Evolutionary conservation across 768 basidiomycete species (phyloP), one percentile per base, ranked within the genome.

Genomic region (Mycena filopes): DNA sequence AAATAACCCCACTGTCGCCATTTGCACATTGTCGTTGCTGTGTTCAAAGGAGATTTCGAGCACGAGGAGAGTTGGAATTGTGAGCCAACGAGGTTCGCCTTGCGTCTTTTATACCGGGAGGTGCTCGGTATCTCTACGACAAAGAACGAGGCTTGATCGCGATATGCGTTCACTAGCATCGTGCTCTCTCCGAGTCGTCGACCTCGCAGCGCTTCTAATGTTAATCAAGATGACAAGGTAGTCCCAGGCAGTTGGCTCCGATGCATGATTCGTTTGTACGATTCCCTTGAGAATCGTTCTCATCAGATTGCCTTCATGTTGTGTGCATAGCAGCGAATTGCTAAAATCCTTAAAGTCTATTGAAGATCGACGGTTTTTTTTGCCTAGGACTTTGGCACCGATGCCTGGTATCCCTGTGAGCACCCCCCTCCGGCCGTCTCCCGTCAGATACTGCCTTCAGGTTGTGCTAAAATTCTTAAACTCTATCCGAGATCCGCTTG

Each of bases 1-100:
- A 53, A 29, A 29, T 47, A 68, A 50, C 48, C 83, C 72, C 67
- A 92, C 92, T 90, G 89, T 81, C 90, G 85, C 84, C 83, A 88
- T 75, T 81, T 83, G 74, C 92, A 93, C 92, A 93, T 93, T 65
- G 64, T 72, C 69, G 68, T 46, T 48, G 63, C 53, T 68, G 60
- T 71, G 62, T 57, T 60, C 70, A 71, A 68, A 68, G 68, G 64
- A 65, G 69, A 41, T 55, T 55, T 36, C 28, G 33, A 43, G 61
- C 60, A 60, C 67, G 45, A 60, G 15, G 60, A 57, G 60, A 23
- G 46, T 18, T 23, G 33, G n/a, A 66, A 53, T 25, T 51, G 31
- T 28, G 33, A 57, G 26, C 18, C 23, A 55, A 50, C 11, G 43
- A 42, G 20, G 48, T 42, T 42, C 23, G 54, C 4, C 42, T 26